phyloP scores from a whole-genome alignment of 1,284 basidiomycete genomes.

The Cutaneotrichosporon sp. region DNA sequence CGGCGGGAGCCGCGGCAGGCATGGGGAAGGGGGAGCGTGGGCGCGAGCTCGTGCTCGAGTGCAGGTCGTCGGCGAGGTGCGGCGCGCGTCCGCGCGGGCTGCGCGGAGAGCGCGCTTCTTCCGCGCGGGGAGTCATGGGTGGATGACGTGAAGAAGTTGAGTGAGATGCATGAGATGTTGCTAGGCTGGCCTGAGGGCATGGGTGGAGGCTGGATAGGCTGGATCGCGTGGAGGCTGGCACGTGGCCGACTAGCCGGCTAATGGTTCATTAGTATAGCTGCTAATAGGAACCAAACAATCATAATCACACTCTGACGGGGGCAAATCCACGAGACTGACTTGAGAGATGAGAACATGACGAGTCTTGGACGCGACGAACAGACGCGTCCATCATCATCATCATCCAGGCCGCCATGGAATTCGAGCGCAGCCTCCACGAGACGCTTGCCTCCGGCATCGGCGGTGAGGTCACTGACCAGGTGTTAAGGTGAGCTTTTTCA shows the following conservation, averaged over 20 bases:
- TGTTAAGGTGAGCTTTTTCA: slow-evolving; percentile 10
- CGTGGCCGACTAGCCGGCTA: no score
- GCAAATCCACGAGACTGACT: not conserved
- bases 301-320: no score
- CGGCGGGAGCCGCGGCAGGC: not conserved
- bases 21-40: slow-evolving; percentile 5
- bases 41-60: not conserved
- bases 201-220: no score
- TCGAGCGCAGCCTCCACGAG: slow-evolving; percentile 57
- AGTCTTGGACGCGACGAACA: not conserved
- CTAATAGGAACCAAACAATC: no score
- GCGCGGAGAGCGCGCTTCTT: slow-evolving; percentile 3
- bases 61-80: not conserved
- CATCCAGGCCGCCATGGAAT: not conserved
- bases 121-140: slow-evolving; percentile 7
- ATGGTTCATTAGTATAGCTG: no score
- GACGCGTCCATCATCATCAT: not conserved
- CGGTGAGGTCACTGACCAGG: slow-evolving; percentile 21
- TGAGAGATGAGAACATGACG: not conserved
- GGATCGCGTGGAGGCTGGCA: no score
- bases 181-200: no score
- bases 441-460: slow-evolving; percentile 18
- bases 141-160: slow-evolving; percentile 2
- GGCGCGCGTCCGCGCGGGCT: not conserved
- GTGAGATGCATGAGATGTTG: no score